Evolutionary conservation across 805 yeast species (phyloP).

Genomic region (Kuraishia borneana): DNA sequence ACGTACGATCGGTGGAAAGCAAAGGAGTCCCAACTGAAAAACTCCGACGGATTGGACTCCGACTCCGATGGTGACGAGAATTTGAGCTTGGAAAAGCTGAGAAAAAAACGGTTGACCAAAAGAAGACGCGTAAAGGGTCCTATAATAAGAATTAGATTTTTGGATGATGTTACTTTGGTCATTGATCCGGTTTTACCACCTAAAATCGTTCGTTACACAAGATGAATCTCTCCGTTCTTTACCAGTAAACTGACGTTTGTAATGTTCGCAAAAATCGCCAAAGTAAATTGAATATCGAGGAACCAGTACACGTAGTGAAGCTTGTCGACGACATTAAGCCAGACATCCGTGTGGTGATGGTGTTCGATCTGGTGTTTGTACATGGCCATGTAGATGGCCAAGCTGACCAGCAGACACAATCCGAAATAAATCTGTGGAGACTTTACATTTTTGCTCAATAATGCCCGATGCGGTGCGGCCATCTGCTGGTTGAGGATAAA

Average conservation of each 20-base stretch:
- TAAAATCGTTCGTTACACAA: constrained; percentile 5
- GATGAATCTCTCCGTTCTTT: constrained; percentile 2
- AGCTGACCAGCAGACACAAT: not conserved
- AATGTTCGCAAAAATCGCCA: constrained; percentile 12
- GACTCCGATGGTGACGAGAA: constrained; percentile 18
- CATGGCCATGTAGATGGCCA: constrained; percentile 5
- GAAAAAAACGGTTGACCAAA: constrained; percentile 12
- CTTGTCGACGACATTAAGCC: constrained; percentile 2
- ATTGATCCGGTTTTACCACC: constrained; percentile 27
- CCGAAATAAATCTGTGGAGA: not conserved
- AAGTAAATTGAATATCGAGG: constrained; percentile 11
- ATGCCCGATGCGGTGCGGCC: not conserved
- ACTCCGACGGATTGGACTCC: constrained; percentile 5
- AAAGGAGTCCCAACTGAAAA: constrained; percentile 17
- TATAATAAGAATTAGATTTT: constrained; percentile 21
- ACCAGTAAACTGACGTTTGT: constrained; percentile 7
- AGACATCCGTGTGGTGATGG: constrained; percentile 1
- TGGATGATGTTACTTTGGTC: constrained; percentile 24
- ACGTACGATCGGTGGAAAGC: constrained; percentile 28
- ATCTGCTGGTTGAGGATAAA: constrained; percentile 9
- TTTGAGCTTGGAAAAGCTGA: constrained; percentile 15
- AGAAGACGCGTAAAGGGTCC: constrained; percentile 23
- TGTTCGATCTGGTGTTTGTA: constrained; percentile 8
- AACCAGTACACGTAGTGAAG: constrained; percentile 6
- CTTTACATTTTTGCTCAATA: not conserved